Evolutionary conservation across 2,329 filamentous ascomycete species (phyloP).

Genomic region (Fusarium xylarioides): DNA sequence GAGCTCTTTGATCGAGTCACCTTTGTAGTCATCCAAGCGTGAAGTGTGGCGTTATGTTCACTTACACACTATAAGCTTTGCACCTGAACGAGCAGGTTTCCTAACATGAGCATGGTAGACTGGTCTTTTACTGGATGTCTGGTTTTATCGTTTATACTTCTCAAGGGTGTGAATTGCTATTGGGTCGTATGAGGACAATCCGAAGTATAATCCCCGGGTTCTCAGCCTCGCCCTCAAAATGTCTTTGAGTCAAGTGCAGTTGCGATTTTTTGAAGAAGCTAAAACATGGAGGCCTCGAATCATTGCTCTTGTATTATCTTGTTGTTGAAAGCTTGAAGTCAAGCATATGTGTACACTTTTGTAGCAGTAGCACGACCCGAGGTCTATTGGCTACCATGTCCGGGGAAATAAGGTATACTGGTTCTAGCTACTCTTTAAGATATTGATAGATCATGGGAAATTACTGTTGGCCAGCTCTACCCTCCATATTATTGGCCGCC

Average conservation of each 20-base stretch:
- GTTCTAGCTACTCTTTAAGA: accelerated
- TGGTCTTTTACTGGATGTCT: not conserved
- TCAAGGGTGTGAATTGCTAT: not conserved
- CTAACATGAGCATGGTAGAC: accelerated
- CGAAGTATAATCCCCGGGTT: not conserved
- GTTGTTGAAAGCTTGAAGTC: not conserved
- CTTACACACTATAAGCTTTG: not conserved
- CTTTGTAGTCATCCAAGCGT: not conserved
- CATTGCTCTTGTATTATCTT: not conserved
- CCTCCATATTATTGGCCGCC: no score
- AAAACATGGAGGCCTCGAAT: accelerated
- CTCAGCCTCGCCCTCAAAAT: not conserved
- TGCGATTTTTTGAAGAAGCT: accelerated
- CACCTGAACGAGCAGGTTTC: not conserved
- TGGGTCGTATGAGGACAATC: not conserved
- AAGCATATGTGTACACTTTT: no score
- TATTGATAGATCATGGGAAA: accelerated
- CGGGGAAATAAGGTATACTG: accelerated
- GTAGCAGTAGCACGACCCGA: not conserved
- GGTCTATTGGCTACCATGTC: accelerated
- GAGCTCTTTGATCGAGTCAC: not conserved
- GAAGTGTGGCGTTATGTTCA: not conserved
- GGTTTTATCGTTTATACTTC: not conserved
- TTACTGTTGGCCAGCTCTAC: not conserved
- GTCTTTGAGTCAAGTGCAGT: no score